Conservation (phyloP, 2,329 filamentous ascomycete species). For the Elsinoe ampelina region DNA sequence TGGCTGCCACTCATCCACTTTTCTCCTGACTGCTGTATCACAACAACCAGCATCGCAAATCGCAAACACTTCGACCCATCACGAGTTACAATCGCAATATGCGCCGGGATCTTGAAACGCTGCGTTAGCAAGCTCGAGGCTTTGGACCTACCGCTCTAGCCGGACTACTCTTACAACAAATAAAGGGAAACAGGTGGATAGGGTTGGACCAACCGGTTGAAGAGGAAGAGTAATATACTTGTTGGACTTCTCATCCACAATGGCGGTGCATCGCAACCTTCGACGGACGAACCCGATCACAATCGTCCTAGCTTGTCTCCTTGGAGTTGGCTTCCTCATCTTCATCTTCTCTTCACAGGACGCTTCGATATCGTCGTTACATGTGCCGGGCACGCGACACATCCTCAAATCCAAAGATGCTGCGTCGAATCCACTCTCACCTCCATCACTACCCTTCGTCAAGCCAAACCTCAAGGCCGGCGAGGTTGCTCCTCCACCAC, state of each 20-base stretch:
- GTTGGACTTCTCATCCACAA: slow-evolving; percentile 23
- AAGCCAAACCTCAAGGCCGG: slow-evolving; percentile 51
- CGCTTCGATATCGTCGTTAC: slow-evolving; percentile 27
- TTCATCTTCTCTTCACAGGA: slow-evolving; percentile 43
- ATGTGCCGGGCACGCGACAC: slow-evolving; percentile 38
- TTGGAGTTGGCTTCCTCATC: slow-evolving; percentile 52
- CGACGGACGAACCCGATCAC: slow-evolving; percentile 73
- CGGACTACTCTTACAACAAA: neutral
- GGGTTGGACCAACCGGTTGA: neutral
- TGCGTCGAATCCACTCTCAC: slow-evolving; percentile 61
- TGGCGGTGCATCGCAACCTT: slow-evolving; percentile 56
- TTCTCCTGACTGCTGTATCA: neutral
- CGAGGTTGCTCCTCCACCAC: slow-evolving; percentile 58
- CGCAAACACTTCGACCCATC: neutral
- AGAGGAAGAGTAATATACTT: neutral
- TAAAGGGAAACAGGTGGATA: neutral
- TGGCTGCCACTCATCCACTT: neutral
- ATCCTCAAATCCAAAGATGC: slow-evolving; percentile 43
- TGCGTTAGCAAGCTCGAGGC: neutral
- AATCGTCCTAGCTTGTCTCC: slow-evolving; percentile 58
- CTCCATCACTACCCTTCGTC: slow-evolving; percentile 63
- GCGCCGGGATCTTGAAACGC: neutral
- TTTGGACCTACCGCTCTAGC: neutral
- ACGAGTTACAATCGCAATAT: neutral
- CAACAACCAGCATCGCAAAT: neutral